Percentiles rank a stretch among this genome's conserved stretches.
Conservation (phyloP, 2,329 filamentous ascomycete genomes). For the Cordyceps farinosa region DNA sequence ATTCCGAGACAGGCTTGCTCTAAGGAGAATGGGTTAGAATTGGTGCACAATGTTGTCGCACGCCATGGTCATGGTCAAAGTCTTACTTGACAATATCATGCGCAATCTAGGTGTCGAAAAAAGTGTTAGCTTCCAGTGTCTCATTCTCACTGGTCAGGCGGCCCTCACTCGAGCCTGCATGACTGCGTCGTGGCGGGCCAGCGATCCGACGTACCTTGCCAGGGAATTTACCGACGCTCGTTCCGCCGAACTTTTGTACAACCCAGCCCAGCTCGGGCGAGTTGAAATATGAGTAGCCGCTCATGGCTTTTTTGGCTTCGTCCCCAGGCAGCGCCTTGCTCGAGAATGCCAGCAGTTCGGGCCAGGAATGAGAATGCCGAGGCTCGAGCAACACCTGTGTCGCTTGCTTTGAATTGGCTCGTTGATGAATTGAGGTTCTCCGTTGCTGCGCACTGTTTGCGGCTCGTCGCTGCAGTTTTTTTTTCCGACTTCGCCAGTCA, state of each 20-base stretch:
- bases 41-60: background rate
- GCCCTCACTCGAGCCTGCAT: background rate
- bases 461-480: conserved; percentile 14
- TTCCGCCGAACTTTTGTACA: conserved; percentile 93
- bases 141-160: conserved; percentile 1
- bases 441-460: background rate
- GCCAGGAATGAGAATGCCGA: background rate
- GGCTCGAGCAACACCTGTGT: background rate
- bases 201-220: conserved; percentile 51
- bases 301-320: conserved; percentile 26
- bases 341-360: background rate
- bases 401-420: background rate
- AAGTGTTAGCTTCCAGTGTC: conserved; percentile 6
- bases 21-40: conserved; percentile 21
- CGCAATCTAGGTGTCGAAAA: conserved; percentile 35
- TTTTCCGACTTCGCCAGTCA: conserved; percentile 1
- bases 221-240: conserved; percentile 91
- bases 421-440: background rate
- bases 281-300: conserved; percentile 34
- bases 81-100: conserved; percentile 42
- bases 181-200: background rate
- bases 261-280: conserved; percentile 61
- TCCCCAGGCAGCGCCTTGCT: background rate
- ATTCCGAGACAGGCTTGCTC: conserved; percentile 56
- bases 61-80: background rate